Percentiles rank a stretch among this genome's conserved stretches.
phyloP scores from a whole-genome alignment of 2,329 filamentous ascomycete species.

The Paraconiothyrium brasiliense region DNA sequence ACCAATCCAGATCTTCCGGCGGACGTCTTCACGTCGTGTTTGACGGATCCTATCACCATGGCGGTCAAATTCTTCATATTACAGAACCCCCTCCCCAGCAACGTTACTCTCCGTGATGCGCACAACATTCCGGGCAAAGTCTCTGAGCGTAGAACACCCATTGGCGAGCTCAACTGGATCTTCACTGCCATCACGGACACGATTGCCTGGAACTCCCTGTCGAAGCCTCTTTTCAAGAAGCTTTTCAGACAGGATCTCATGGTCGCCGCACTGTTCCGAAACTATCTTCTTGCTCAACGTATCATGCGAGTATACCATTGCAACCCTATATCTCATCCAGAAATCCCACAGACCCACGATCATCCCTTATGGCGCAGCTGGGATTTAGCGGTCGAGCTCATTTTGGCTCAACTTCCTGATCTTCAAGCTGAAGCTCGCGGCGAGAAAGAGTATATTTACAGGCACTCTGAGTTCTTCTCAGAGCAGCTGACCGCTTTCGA shows the following conservation, averaged over 20 bases:
- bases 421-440: conserved; percentile 80
- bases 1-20: conserved; percentile 94
- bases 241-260: conserved; percentile 97
- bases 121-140: conserved; percentile 89
- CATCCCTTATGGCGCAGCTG: conserved; percentile 97
- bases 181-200: conserved; percentile 99
- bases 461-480: conserved; percentile 94
- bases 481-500: conserved; percentile 98
- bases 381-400: conserved; percentile 97
- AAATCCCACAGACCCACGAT: conserved; percentile 92
- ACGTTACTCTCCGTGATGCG: conserved; percentile 80
- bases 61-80: conserved; percentile 95
- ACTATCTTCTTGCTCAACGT: conserved; percentile 92
- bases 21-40: conserved; percentile 93
- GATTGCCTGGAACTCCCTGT: conserved; percentile 96
- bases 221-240: conserved; percentile 91
- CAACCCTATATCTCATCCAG: conserved; percentile 89
- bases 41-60: conserved; percentile 98
- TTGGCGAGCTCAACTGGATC: conserved; percentile 98
- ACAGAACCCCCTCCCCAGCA: conserved; percentile 79
- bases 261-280: conserved; percentile 97
- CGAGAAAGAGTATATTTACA: conserved; percentile 84
- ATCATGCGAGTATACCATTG: conserved; percentile 98
- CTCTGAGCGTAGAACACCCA: conserved; percentile 89
- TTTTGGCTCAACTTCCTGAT: conserved; percentile 86